A percentile compares a stretch with the other conserved stretches of the same genome.
These are phyloP conservation scores for Eudorina sp. DNA, from an alignment of 139 green algal species.

Conservation along the genomic window DNA sequence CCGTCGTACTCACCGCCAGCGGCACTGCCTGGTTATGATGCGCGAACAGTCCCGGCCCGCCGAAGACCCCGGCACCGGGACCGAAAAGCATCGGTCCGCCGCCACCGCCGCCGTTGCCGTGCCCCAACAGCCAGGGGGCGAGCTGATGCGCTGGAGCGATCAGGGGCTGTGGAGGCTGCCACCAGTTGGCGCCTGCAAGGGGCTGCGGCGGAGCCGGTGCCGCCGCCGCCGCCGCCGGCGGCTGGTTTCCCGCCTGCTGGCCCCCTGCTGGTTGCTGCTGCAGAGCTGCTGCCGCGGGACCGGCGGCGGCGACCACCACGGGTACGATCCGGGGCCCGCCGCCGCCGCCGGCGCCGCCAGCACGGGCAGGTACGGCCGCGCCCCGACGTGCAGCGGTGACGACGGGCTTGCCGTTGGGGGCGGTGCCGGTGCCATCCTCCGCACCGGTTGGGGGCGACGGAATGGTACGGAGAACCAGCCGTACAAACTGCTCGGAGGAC, in stretches of 20 bases:
- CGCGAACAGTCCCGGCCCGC: too few species aligned
- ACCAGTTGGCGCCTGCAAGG: too few species aligned
- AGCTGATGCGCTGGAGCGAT: too few species aligned
- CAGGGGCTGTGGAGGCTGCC: too few species aligned
- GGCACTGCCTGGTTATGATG: too few species aligned
- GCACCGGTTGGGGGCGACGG: background rate
- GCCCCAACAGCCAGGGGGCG: too few species aligned
- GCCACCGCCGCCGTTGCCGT: too few species aligned
- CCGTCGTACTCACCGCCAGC: too few species aligned
- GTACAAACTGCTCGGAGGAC: background rate
- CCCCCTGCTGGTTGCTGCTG: slow-evolving; percentile 5
- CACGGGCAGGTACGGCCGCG: background rate
- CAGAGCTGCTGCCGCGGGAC: background rate
- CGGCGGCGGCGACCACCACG: background rate
- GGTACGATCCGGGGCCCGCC: background rate
- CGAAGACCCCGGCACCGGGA: too few species aligned
- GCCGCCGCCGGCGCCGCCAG: background rate
- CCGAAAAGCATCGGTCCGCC: too few species aligned
- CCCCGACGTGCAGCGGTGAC: background rate
- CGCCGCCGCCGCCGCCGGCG: background rate
- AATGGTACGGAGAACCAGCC: background rate
- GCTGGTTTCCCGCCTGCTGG: too few species aligned
- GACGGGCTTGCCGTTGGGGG: background rate
- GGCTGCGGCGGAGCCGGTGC: background rate
- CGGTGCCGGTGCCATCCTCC: background rate